phyloP scores from a whole-genome alignment of 2,329 filamentous ascomycete species.

The Pyricularia sp. region DNA sequence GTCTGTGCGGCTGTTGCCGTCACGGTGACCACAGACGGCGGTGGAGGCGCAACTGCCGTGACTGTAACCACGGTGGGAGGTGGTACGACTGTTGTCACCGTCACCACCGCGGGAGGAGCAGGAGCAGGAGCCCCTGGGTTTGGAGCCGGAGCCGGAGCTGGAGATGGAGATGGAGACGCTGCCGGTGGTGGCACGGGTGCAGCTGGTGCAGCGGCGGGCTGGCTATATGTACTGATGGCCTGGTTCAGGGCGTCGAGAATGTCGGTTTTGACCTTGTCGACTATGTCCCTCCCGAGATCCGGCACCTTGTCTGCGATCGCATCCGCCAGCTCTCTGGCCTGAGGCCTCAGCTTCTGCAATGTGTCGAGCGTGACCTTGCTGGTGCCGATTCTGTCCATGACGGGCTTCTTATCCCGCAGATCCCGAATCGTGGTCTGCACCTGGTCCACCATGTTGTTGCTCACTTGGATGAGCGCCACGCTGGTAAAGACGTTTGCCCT shows the following conservation, averaged over 20 bases:
- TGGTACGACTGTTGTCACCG: neutral
- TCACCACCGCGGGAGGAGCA: neutral
- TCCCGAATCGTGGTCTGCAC: neutral
- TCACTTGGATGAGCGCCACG: neutral
- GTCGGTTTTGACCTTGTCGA: neutral
- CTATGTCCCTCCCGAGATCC: neutral
- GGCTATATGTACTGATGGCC: neutral
- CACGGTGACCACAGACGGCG: neutral
- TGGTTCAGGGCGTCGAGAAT: neutral
- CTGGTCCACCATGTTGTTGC: neutral
- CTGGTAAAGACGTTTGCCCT: neutral
- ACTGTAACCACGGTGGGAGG: neutral
- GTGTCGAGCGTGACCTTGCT: neutral
- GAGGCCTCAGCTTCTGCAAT: neutral
- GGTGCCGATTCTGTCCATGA: neutral
- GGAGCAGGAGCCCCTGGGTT: neutral
- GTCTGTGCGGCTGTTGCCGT: neutral
- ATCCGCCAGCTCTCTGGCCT: neutral
- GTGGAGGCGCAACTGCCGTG: neutral
- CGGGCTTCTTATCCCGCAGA: neutral
- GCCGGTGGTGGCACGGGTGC: neutral
- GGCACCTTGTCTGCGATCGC: neutral
- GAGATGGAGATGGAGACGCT: neutral
- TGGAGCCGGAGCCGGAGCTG: neutral
- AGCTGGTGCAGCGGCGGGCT: neutral